A percentile compares a stretch with the other conserved stretches of the same genome.
phyloP scores from a whole-genome alignment of 352 stramenopile species.

The Phytophthora hybrid region DNA sequence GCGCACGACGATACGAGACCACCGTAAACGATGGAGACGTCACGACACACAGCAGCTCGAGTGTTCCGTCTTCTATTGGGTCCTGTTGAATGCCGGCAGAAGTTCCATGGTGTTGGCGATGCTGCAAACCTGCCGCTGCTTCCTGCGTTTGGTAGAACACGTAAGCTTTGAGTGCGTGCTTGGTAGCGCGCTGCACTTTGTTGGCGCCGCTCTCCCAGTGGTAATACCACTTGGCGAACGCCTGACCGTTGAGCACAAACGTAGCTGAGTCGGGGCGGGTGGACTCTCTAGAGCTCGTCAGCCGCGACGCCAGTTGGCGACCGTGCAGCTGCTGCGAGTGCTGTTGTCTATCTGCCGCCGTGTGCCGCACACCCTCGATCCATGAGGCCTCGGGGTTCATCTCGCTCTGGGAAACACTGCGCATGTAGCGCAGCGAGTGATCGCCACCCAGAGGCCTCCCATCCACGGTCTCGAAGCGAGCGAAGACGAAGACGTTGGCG shows the following conservation, averaged over 20 bases:
- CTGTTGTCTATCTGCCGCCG: conserved; percentile 17
- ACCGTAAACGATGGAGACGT: conserved; percentile 52
- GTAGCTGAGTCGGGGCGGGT: conserved; percentile 15
- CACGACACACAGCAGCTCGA: conserved; percentile 49
- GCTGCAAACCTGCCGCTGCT: conserved; percentile 1
- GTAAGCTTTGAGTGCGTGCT: conserved; percentile 65
- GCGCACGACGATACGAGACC: conserved; percentile 52
- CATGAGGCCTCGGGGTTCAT: conserved; percentile 65
- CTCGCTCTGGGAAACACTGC: conserved; percentile 58
- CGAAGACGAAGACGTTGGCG: conserved; percentile 43
- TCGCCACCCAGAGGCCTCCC: conserved; percentile 14
- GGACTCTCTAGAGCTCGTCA: not conserved
- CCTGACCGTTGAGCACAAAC: conserved; percentile 57
- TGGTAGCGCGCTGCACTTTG: conserved; percentile 64
- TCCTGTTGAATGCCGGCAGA: not conserved
- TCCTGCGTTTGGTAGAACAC: conserved; percentile 45
- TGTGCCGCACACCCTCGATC: conserved; percentile 55
- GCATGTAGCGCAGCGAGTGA: conserved; percentile 29
- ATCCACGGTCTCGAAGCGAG: conserved; percentile 47
- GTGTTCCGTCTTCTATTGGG: not conserved
- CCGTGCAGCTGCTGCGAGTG: conserved; percentile 31
- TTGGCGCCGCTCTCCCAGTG: conserved; percentile 70
- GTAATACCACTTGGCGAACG: conserved; percentile 68
- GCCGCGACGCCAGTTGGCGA: conserved; percentile 23
- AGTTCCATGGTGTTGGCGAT: not conserved